These are phyloP conservation scores for Takashimella koratensis DNA, from an alignment of 1,284 basidiomycete genomes.

Conservation along the genomic window DNA sequence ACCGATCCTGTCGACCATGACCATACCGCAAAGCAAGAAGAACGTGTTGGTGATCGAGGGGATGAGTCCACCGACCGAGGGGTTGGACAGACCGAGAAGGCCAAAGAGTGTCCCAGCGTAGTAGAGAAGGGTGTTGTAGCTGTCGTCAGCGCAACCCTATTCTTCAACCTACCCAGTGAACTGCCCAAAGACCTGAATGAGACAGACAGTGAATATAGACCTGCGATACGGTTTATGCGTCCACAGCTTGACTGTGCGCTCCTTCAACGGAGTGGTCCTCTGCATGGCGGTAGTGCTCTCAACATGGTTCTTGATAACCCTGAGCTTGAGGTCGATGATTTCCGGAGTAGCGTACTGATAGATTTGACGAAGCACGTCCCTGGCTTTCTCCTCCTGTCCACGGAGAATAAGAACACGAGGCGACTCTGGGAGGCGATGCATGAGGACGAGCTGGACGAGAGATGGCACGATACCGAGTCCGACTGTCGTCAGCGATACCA, in stretches of 20 bases:
- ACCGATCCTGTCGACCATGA: constrained; percentile 43
- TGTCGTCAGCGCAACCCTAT: no score
- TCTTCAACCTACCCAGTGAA: no score
- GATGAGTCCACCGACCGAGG: constrained; percentile 37
- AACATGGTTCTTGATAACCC: constrained; percentile 41
- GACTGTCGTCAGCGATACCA: constrained; percentile 23
- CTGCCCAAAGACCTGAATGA: no score
- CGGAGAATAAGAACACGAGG: constrained; percentile 43
- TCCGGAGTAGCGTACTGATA: constrained; percentile 34
- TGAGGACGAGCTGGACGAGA: constrained; percentile 28
- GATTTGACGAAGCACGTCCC: constrained; percentile 27
- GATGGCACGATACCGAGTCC: constrained; percentile 45
- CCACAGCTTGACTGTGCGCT: no score
- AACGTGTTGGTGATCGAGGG: constrained; percentile 41
- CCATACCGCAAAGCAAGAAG: constrained; percentile 41
- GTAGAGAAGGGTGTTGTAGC: no score
- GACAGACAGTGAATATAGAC: no score
- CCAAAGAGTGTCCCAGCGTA: constrained; percentile 44
- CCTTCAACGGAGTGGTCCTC: no score
- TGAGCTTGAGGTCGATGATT: constrained; percentile 42
- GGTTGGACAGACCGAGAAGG: no score
- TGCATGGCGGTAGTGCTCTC: constrained; percentile 18
- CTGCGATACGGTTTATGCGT: no score
- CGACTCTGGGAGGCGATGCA: constrained; percentile 45
- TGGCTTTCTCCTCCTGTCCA: constrained; percentile 30